phyloP scores from a whole-genome alignment of 2,329 filamentous ascomycete genomes.

The Aspergillus intermedius region DNA sequence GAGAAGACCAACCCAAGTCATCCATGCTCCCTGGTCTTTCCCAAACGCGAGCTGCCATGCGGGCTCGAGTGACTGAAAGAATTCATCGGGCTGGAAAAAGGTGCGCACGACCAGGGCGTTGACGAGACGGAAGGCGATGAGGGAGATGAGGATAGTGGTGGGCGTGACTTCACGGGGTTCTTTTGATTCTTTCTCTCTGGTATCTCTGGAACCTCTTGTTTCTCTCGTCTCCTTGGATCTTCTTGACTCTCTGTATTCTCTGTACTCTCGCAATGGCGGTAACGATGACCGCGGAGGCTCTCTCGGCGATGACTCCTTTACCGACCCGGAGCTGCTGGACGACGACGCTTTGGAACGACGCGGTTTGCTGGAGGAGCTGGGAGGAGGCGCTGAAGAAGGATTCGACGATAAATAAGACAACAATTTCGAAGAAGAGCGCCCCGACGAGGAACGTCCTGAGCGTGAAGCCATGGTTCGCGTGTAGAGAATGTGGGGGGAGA shows the following conservation, averaged over 20 bases:
- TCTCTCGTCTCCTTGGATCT: conserved; percentile 1
- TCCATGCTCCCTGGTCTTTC: conserved; percentile 68
- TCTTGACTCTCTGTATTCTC: background rate
- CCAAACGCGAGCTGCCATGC: conserved; percentile 89
- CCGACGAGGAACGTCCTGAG: no score
- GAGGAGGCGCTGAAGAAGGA: no score
- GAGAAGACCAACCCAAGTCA: conserved; percentile 73
- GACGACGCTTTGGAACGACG: conserved; percentile 9
- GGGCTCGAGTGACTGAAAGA: conserved; percentile 90
- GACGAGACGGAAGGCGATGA: conserved; percentile 65
- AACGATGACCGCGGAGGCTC: conserved; percentile 1
- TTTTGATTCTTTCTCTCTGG: no score
- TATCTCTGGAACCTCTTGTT: conserved; percentile 1
- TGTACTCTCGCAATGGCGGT: no score
- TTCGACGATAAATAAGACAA: conserved; percentile 16
- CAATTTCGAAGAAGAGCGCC: no score
- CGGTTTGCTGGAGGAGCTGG: conserved; percentile 18
- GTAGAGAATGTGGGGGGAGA: no score
- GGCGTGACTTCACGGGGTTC: background rate
- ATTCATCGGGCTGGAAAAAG: conserved; percentile 98
- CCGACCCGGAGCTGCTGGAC: no score
- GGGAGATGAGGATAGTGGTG: conserved; percentile 30
- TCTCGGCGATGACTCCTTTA: background rate
- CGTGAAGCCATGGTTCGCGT: no score
- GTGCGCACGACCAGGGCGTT: conserved; percentile 75